Evolutionary conservation across 495 filamentous ascomycete genomes (phyloP).

Genomic region (Jackrogersella multiformis): DNA sequence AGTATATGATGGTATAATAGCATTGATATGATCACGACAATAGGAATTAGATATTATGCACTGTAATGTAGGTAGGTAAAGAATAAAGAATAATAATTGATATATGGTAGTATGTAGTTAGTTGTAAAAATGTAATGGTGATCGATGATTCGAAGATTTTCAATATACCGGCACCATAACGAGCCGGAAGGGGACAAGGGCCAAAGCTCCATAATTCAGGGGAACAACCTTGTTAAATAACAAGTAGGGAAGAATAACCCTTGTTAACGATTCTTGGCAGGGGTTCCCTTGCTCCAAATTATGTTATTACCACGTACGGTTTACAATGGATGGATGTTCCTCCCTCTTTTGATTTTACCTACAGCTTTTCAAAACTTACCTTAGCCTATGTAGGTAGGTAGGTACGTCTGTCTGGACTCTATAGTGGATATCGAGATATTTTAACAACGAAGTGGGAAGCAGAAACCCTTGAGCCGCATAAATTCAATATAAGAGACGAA

Average conservation of each 20-base stretch:
- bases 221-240: constrained; percentile 20
- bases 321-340: too few relatives aligned
- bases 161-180: too few relatives aligned
- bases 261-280: constrained; percentile 31
- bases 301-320: constrained; percentile 12
- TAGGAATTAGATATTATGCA: constrained; percentile 37
- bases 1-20: constrained; percentile 14
- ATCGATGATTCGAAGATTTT: constrained; percentile 20
- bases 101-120: not conserved
- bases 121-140: not conserved
- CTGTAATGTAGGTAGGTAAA: not conserved
- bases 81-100: constrained; percentile 1
- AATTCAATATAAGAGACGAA: constrained; percentile 2
- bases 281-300: constrained; percentile 21
- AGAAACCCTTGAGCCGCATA: constrained; percentile 7
- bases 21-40: constrained; percentile 30
- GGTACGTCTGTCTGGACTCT: too few relatives aligned
- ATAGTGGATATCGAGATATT: not conserved
- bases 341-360: constrained; percentile 1
- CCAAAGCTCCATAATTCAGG: constrained; percentile 34
- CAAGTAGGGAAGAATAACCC: constrained; percentile 27
- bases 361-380: not conserved
- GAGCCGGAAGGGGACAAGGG: constrained; percentile 14
- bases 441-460: constrained; percentile 4
- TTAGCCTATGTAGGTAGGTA: too few relatives aligned